phyloP scores from a whole-genome alignment of 2,329 filamentous ascomycete species.

The Penicillium fuscoglaucum region DNA sequence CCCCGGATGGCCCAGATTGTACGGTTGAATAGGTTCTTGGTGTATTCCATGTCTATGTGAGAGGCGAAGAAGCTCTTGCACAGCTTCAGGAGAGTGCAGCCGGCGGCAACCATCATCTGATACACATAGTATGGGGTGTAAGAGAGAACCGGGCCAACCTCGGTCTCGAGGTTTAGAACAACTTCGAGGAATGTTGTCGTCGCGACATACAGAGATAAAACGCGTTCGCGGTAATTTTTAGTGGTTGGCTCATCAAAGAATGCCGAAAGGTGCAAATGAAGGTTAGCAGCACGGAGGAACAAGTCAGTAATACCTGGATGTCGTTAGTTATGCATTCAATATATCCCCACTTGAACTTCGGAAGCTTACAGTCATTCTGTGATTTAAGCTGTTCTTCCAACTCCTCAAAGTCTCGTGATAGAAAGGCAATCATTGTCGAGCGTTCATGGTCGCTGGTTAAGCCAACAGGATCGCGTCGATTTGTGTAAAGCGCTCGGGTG shows the following conservation, averaged over 20 bases:
- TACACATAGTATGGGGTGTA: constrained; percentile 64
- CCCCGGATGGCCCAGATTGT: constrained; percentile 61
- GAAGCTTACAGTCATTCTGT: constrained; percentile 42
- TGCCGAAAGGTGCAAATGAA: constrained; percentile 51
- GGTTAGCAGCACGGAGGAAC: constrained; percentile 48
- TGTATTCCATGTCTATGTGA: constrained; percentile 57
- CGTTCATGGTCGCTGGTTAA: constrained; percentile 48
- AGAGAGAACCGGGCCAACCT: constrained; percentile 50
- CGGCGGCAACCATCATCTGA: constrained; percentile 66
- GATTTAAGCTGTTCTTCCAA: constrained; percentile 53
- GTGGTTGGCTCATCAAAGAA: constrained; percentile 52
- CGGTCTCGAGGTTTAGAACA: constrained; percentile 47
- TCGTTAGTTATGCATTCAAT: constrained; percentile 1
- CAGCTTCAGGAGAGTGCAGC: constrained; percentile 64
- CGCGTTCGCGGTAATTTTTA: constrained; percentile 48
- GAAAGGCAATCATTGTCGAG: constrained; percentile 46
- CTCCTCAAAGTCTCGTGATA: constrained; percentile 51
- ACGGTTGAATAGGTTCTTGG: constrained; percentile 58
- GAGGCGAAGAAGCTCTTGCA: constrained; percentile 65
- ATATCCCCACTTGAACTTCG: not conserved
- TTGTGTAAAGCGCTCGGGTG: constrained; percentile 58
- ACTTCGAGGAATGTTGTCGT: constrained; percentile 50
- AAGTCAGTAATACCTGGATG: constrained; percentile 46
- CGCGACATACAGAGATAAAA: constrained; percentile 48
- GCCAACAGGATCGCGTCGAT: constrained; percentile 56